Conservation (phyloP, 2,329 filamentous ascomycete species). For the Aspergillus tanneri region DNA sequence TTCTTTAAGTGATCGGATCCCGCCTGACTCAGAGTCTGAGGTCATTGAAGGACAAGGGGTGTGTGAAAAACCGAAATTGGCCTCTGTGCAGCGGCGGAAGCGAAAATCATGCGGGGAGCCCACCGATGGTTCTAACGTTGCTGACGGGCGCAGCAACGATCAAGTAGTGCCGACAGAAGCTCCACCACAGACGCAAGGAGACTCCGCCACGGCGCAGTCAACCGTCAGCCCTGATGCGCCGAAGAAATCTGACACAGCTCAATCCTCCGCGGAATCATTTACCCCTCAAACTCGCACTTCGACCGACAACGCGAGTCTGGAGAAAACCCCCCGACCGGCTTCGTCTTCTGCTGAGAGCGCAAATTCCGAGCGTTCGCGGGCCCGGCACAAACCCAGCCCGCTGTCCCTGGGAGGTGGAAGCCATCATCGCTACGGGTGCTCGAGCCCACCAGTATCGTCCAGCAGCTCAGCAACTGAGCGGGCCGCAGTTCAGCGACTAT, state of each 20-base stretch:
- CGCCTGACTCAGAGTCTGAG: conserved; percentile 23
- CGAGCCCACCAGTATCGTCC: conserved; percentile 23
- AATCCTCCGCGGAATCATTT: conserved; percentile 8
- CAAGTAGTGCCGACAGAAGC: conserved; percentile 18
- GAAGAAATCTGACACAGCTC: conserved; percentile 9
- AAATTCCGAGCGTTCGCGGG: conserved; percentile 28
- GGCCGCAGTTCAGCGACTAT: conserved; percentile 43
- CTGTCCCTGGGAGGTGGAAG: conserved; percentile 25
- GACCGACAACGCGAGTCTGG: conserved; percentile 7
- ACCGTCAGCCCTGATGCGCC: conserved; percentile 8
- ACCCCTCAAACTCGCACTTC: conserved; percentile 10
- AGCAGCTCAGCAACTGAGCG: conserved; percentile 34
- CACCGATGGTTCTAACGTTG: conserved; percentile 21
- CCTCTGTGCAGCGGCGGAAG: conserved; percentile 31
- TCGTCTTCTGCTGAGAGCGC: conserved; percentile 34
- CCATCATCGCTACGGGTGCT: conserved; percentile 22
- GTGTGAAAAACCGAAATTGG: conserved; percentile 30
- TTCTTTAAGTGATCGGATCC: conserved; percentile 20
- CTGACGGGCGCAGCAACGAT: conserved; percentile 24
- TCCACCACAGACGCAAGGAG: conserved; percentile 28
- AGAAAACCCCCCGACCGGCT: conserved; percentile 22
- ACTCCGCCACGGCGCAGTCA: conserved; percentile 18
- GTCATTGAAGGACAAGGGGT: conserved; percentile 35
- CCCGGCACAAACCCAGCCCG: conserved; percentile 27
- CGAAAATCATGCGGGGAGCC: conserved; percentile 30